Conservation (phyloP, 73 alveolate species). For the Symbiodinium natans region DNA sequence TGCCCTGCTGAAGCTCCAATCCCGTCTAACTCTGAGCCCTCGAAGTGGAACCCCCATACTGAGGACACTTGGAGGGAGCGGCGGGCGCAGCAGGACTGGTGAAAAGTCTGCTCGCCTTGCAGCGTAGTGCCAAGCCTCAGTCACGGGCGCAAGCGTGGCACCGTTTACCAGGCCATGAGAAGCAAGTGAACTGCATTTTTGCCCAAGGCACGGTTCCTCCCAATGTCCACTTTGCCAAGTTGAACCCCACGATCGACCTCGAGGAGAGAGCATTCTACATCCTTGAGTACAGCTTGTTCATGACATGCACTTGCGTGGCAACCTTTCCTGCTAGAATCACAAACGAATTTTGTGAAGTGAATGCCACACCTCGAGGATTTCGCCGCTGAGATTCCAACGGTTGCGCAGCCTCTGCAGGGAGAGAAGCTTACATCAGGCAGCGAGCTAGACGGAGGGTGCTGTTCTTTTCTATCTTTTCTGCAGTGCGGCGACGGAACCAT, state of each 20-base stretch:
- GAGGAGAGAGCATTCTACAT: too few relatives aligned
- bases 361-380: constrained; percentile 51
- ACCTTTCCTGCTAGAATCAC: too few relatives aligned
- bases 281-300: too few relatives aligned
- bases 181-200: too few relatives aligned
- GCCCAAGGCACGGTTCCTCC: constrained; percentile 81
- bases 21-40: too few relatives aligned
- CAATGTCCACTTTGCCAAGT: constrained; percentile 79
- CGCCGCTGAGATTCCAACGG: constrained; percentile 73
- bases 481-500: too few relatives aligned
- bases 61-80: constrained; percentile 77
- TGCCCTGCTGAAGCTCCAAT: too few relatives aligned
- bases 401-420: constrained; percentile 52
- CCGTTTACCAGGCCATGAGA: background rate
- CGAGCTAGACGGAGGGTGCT: too few relatives aligned
- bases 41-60: too few relatives aligned
- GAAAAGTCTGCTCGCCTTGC: constrained; percentile 63
- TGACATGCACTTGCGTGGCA: background rate
- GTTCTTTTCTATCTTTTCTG: too few relatives aligned
- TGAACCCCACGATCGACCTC: constrained; percentile 88
- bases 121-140: constrained; percentile 11
- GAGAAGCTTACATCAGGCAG: constrained; percentile 38
- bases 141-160: background rate
- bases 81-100: constrained; percentile 91
- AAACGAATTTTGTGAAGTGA: background rate